Base-by-base conservation (phyloP, 441 rosid genomes). In the Flueggea neowawraea region DNA sequence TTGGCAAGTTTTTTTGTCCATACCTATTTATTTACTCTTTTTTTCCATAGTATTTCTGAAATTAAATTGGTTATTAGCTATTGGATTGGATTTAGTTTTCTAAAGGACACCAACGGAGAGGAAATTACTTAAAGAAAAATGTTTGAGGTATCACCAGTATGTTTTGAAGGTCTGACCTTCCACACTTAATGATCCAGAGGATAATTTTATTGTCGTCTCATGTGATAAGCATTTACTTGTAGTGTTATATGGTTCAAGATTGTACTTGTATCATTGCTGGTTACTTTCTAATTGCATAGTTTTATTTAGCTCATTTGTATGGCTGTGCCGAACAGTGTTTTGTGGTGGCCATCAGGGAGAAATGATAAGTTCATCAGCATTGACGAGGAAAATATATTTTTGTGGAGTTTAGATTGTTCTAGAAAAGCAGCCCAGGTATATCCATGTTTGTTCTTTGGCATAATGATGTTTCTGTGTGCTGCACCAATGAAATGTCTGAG, bases 331-430 rank as follows among this genome's bases (percentile, higher is more conserved):
- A 56, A 67, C 75, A 91, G 94, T 63, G 68, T 91, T 74, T 84
- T 94, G 66, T 91, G 95, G 96, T 91, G 91, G 91, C 90, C 96
- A 10, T 83, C 98, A 69, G 96, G 89, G 73, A 84, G 87, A 71
- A 88, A 81, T 63, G 97, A 91, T 68, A 91, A 91, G 81, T 75
- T 94, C 54, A 69, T 94, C 62, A 89, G 90, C 83, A 85, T 91
- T 73, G 97, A 87, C 48, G 95, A 86, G 51, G 91, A 82, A 68
- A 94, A 80, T 63, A 50, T 94, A 67, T 71, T 79, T 65, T 70
- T 89, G 71, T 91, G 97, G 97, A 82, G 69, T 77, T 82, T 94
- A 66, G 96, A 89, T 69, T 85, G 86, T 69, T 82, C 95, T 1
- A 83, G 66, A 73, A 86, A 84, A 79, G 71, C 77, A 48, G 95